These are phyloP conservation scores for Puccinia novopanici DNA, from an alignment of 1,284 basidiomycete genomes.

Conservation along the genomic window DNA sequence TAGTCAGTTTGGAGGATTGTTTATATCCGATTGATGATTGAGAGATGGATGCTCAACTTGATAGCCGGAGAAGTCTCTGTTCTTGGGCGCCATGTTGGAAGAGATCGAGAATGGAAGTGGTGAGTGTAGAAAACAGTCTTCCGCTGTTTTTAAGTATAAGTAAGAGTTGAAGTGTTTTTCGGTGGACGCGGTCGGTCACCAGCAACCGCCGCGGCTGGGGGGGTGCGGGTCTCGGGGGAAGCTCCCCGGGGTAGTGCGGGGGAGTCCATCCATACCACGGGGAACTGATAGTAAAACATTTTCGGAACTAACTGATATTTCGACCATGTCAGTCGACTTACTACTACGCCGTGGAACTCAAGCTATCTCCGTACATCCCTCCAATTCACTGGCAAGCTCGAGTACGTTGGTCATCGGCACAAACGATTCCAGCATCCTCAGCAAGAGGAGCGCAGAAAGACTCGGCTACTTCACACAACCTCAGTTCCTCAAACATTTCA, in stretches of 20 bases:
- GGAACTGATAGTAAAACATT: too few relatives aligned
- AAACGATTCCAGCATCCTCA: slow-evolving; percentile 48
- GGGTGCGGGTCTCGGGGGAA: too few relatives aligned
- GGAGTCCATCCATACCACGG: too few relatives aligned
- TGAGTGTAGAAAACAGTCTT: neutral
- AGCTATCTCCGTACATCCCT: too few relatives aligned
- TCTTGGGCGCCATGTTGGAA: slow-evolving; percentile 46
- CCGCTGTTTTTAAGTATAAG: neutral
- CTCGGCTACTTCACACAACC: slow-evolving; percentile 32
- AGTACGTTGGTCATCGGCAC: slow-evolving; percentile 6
- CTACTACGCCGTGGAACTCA: too few relatives aligned
- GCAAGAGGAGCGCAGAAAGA: slow-evolving; percentile 48
- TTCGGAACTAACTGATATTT: too few relatives aligned
- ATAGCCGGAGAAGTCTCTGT: slow-evolving; percentile 50
- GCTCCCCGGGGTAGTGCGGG: too few relatives aligned
- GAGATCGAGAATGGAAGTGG: neutral
- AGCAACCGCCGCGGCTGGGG: too few relatives aligned
- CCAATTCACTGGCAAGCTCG: neutral
- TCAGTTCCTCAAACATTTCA: slow-evolving; percentile 42
- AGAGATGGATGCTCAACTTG: slow-evolving; percentile 26
- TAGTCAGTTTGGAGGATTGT: neutral
- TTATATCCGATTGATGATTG: neutral
- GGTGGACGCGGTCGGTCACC: too few relatives aligned
- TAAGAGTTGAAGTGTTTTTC: too few relatives aligned
- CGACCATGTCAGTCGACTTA: too few relatives aligned